phyloP scores from a whole-genome alignment of 2,329 filamentous ascomycete genomes.

The Colletotrichum orbiculare region DNA sequence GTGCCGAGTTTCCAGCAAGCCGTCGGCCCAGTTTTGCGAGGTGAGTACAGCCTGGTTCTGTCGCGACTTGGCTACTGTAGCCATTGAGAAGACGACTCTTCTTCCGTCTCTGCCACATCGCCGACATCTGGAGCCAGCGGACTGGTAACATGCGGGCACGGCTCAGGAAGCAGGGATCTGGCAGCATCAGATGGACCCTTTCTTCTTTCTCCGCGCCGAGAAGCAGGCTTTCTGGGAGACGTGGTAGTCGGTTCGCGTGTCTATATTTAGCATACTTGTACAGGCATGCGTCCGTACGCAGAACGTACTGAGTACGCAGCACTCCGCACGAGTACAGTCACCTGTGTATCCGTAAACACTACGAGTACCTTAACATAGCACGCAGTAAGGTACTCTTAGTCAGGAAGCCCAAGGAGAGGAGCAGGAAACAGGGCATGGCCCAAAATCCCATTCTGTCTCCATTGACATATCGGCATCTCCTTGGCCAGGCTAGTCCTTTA shows the following conservation, averaged over 20 bases:
- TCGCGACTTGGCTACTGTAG: constrained; percentile 8
- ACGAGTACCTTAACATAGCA: no score
- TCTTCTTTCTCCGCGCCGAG: not conserved
- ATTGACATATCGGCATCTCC: constrained; percentile 23
- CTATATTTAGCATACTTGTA: no score
- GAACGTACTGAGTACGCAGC: no score
- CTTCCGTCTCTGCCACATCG: not conserved
- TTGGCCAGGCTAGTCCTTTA: constrained; percentile 10
- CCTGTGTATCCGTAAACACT: no score
- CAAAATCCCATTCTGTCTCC: constrained; percentile 12
- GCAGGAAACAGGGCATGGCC: no score
- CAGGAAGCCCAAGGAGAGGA: no score
- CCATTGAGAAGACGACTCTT: not conserved
- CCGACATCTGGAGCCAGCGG: constrained; percentile 1
- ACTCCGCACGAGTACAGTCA: no score
- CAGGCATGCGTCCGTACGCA: no score
- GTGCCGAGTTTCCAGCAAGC: not conserved
- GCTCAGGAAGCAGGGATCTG: constrained; percentile 10
- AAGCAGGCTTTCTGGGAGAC: constrained; percentile 17
- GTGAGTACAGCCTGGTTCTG: constrained; percentile 3
- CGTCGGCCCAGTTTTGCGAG: constrained; percentile 1
- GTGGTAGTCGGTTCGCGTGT: not conserved
- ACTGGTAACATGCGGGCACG: constrained; percentile 4
- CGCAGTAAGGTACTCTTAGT: no score
- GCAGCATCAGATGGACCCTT: constrained; percentile 6